phyloP scores from a whole-genome alignment of 73 alveolate species.

The Urostyla sp. region DNA sequence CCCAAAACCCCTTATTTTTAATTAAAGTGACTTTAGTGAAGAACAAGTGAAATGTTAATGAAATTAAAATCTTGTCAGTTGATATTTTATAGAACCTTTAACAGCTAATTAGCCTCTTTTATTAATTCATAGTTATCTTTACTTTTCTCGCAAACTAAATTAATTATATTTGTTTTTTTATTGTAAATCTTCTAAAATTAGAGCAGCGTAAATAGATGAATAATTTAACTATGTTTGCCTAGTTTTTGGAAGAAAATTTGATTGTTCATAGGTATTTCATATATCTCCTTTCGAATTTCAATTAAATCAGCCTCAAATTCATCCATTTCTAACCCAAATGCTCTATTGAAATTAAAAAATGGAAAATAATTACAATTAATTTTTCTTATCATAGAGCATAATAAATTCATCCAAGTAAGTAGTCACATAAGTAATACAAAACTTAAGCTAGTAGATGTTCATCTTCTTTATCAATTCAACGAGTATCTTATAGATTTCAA shows the following conservation, averaged over 20 bases:
- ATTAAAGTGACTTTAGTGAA: too few species aligned
- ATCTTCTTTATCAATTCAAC: slow-evolving; percentile 1
- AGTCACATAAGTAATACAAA: slow-evolving; percentile 23
- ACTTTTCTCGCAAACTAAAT: background rate
- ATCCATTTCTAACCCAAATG: too few species aligned
- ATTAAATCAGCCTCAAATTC: slow-evolving; percentile 22
- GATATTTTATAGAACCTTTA: slow-evolving; percentile 12
- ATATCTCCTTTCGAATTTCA: background rate
- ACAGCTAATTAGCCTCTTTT: slow-evolving; percentile 6
- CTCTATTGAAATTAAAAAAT: too few species aligned
- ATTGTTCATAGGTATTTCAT: slow-evolving; percentile 28
- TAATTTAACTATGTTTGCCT: slow-evolving; percentile 22
- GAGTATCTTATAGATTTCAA: slow-evolving; percentile 22
- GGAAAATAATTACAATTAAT: background rate
- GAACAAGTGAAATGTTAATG: too few species aligned
- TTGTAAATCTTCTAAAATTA: background rate
- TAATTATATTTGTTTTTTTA: background rate
- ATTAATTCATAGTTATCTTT: background rate
- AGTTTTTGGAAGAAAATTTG: slow-evolving; percentile 28
- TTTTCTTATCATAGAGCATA: slow-evolving; percentile 7
- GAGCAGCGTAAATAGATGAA: background rate
- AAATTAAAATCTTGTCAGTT: too few species aligned
- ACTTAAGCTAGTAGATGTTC: slow-evolving; percentile 31
- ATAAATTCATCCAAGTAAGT: slow-evolving; percentile 29
- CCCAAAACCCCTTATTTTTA: too few species aligned